phyloP scores from a whole-genome alignment of 2,329 filamentous ascomycete species.

The Coniochaeta sp. region DNA sequence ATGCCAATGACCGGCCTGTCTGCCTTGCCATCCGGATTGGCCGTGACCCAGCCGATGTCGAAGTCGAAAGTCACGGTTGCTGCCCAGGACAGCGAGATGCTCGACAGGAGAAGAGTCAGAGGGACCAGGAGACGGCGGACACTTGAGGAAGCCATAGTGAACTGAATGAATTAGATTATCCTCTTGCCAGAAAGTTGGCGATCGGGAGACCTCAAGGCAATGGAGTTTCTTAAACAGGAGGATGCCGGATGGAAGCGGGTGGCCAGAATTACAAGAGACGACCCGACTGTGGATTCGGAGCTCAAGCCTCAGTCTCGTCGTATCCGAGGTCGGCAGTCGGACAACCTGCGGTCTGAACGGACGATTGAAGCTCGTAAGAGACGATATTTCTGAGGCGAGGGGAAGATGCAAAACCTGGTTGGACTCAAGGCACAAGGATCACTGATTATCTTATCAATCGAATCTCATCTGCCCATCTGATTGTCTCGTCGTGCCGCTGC shows the following conservation, averaged over 20 bases:
- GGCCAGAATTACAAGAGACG: neutral
- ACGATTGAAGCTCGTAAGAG: neutral
- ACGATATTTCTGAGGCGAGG: too few relatives aligned
- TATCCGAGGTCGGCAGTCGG: neutral
- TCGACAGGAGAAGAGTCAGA: constrained; percentile 2
- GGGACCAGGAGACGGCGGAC: neutral
- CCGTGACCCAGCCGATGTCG: constrained; percentile 62
- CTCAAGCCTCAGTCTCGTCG: neutral
- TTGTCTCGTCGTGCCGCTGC: neutral
- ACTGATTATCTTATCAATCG: constrained; percentile 1
- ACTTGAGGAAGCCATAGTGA: neutral
- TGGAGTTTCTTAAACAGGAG: neutral
- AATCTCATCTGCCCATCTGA: neutral
- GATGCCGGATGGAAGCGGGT: neutral
- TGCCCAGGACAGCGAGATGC: constrained; percentile 16
- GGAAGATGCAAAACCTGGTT: too few relatives aligned
- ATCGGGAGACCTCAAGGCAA: neutral
- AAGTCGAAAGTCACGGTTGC: constrained; percentile 53
- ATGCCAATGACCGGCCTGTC: constrained; percentile 66
- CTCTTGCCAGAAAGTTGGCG: neutral
- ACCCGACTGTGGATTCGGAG: neutral
- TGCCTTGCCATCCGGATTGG: constrained; percentile 62
- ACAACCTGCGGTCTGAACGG: neutral
- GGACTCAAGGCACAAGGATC: neutral
- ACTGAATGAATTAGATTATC: neutral